These are phyloP conservation scores for Eucalyptus guilfoylei DNA, from an alignment of 345 rosid species.

Conservation along the genomic window DNA sequence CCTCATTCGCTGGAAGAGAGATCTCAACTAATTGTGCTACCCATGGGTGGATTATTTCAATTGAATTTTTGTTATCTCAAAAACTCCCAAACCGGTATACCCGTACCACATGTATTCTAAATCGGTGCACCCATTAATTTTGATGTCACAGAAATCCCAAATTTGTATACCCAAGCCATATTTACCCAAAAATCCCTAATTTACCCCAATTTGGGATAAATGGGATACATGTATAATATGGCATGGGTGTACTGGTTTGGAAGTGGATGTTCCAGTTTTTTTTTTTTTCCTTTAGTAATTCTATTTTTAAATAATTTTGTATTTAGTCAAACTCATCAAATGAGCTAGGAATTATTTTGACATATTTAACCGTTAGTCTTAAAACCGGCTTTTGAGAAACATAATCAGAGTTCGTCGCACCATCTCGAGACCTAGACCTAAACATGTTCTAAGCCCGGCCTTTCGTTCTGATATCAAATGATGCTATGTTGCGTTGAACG, in stretches of 20 bases:
- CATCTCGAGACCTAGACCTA: not conserved
- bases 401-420: not conserved
- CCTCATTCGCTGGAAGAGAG: no score
- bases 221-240: not conserved
- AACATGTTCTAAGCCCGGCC: not conserved
- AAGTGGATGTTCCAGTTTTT: no score
- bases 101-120: not conserved
- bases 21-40: no score
- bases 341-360: not conserved
- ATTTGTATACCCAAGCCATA: not conserved
- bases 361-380: not conserved
- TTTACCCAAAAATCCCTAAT: not conserved
- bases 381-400: not conserved
- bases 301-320: not conserved
- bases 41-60: no score
- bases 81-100: rapidly evolving
- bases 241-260: rapidly evolving
- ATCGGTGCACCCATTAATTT: not conserved
- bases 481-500: not conserved
- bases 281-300: no score
- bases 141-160: not conserved
- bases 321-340: not conserved
- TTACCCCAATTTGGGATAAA: not conserved
- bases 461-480: not conserved
- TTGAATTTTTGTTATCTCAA: not conserved